Conservation (phyloP, 2,329 filamentous ascomycete species). For the Fusarium kyushuense region DNA sequence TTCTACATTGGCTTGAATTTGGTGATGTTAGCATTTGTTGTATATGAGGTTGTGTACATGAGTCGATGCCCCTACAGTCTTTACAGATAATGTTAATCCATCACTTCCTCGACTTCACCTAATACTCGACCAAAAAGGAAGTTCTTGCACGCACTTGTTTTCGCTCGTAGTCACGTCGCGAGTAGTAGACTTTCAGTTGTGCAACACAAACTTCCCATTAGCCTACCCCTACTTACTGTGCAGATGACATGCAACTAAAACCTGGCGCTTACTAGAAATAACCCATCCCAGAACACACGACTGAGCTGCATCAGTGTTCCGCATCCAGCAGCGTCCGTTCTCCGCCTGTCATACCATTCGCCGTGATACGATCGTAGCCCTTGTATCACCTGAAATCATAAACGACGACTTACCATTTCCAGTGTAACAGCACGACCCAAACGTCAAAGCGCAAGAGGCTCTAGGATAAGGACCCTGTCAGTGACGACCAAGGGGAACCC, state of each 20-base stretch:
- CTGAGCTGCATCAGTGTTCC: not conserved
- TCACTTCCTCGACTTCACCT: not conserved
- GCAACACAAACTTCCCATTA: not conserved
- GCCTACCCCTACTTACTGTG: too few species aligned
- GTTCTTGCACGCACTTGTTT: not conserved
- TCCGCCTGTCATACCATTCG: not conserved
- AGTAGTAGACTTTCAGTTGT: not conserved
- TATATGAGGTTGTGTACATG: conserved; percentile 6
- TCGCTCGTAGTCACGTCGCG: not conserved
- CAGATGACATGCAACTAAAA: not conserved
- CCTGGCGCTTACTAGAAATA: not conserved
- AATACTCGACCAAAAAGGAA: not conserved
- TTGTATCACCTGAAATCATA: not conserved
- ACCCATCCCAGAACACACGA: not conserved
- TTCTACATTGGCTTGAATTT: not conserved
- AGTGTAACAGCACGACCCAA: not conserved
- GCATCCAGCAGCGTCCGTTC: not conserved
- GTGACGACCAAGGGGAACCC: not conserved
- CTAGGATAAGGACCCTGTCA: conserved; percentile 14
- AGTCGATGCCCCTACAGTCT: conserved; percentile 25
- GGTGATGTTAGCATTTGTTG: conserved; percentile 6
- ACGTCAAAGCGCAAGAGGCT: conserved; percentile 2
- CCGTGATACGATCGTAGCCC: conserved; percentile 3
- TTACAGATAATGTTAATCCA: conserved; percentile 4
- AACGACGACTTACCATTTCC: conserved; percentile 6